Conservation (phyloP, 164 flowering plant genomes). For the Aristolochia californica region DNA sequence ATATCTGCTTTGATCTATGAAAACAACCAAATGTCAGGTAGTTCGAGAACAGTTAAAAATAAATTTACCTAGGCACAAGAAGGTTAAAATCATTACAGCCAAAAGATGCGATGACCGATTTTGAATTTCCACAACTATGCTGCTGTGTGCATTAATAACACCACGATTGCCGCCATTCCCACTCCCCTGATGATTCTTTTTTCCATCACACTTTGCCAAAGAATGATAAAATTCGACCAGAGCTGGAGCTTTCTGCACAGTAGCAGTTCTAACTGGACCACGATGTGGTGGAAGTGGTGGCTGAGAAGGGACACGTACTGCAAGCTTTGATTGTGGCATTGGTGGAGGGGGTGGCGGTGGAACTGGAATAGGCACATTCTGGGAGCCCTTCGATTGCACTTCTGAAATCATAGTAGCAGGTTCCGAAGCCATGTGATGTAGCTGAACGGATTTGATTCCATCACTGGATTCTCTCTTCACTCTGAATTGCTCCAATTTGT, state of each 20-base stretch:
- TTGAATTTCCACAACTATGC: constrained; percentile 74
- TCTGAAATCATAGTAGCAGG: constrained; percentile 5
- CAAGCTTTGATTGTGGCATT: constrained; percentile 15
- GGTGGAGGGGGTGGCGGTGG: constrained; percentile 31
- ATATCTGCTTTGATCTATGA: constrained; percentile 51
- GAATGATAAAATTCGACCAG: constrained; percentile 36
- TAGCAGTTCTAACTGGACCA: constrained; percentile 19
- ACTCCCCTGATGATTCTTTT: constrained; percentile 16
- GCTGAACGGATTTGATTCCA: constrained; percentile 9
- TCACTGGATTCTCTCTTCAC: constrained; percentile 15
- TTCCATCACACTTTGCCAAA: constrained; percentile 30
- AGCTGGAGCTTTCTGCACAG: constrained; percentile 31
- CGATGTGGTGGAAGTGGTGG: constrained; percentile 19
- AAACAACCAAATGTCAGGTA: neutral
- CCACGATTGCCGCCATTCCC: constrained; percentile 16
- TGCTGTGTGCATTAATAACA: constrained; percentile 37
- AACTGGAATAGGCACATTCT: constrained; percentile 17
- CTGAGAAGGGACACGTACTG: constrained; percentile 16
- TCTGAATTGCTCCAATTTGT: constrained; percentile 25
- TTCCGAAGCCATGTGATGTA: constrained; percentile 6
- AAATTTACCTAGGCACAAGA: neutral
- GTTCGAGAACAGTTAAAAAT: neutral
- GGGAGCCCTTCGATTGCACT: constrained; percentile 11
- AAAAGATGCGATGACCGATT: constrained; percentile 62
- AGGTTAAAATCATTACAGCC: constrained; percentile 32